Conservation (phyloP, 2,329 filamentous ascomycete genomes). For the Fusarium abutilonis region DNA sequence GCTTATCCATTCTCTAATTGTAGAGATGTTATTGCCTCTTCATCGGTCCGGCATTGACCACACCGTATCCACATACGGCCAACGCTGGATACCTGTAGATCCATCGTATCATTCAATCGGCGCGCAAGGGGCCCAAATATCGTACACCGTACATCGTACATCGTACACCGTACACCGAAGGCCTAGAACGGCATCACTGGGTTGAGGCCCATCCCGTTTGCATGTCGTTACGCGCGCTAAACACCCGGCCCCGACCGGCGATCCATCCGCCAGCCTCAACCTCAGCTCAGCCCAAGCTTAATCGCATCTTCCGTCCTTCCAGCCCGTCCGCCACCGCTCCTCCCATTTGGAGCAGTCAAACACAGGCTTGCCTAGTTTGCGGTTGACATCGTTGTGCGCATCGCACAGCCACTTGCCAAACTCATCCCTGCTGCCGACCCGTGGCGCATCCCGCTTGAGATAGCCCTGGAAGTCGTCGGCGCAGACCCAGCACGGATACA, state of each 20-base stretch:
- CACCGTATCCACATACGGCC: slow-evolving; percentile 24
- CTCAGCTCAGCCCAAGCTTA: slow-evolving; percentile 47
- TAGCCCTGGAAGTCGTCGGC: slow-evolving; percentile 90
- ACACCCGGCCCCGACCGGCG: slow-evolving; percentile 18
- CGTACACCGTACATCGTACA: slow-evolving; percentile 32
- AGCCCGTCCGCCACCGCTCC: slow-evolving; percentile 93
- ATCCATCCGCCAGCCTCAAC: slow-evolving; percentile 23
- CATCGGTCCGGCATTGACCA: slow-evolving; percentile 29
- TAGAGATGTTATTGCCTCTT: slow-evolving; percentile 6
- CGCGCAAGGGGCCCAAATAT: slow-evolving; percentile 11
- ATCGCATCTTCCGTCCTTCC: slow-evolving; percentile 74
- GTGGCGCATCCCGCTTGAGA: slow-evolving; percentile 76
- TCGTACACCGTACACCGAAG: slow-evolving; percentile 36
- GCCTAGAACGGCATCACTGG: slow-evolving; percentile 10
- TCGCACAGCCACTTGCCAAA: slow-evolving; percentile 86
- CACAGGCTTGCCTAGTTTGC: slow-evolving; percentile 86
- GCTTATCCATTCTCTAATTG: slow-evolving; percentile 10
- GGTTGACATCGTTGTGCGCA: slow-evolving; percentile 87
- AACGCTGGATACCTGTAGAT: slow-evolving; percentile 12
- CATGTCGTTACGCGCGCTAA: slow-evolving; percentile 13
- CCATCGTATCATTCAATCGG: slow-evolving; percentile 18
- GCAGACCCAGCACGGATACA: slow-evolving; percentile 97
- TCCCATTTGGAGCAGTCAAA: slow-evolving; percentile 95
- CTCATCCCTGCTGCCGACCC: slow-evolving; percentile 68
- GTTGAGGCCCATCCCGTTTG: background rate